A percentile compares a stretch with the other conserved stretches of the same genome.
phyloP scores from a whole-genome alignment of 2,329 filamentous ascomycete species.

The Penicillium sp. region DNA sequence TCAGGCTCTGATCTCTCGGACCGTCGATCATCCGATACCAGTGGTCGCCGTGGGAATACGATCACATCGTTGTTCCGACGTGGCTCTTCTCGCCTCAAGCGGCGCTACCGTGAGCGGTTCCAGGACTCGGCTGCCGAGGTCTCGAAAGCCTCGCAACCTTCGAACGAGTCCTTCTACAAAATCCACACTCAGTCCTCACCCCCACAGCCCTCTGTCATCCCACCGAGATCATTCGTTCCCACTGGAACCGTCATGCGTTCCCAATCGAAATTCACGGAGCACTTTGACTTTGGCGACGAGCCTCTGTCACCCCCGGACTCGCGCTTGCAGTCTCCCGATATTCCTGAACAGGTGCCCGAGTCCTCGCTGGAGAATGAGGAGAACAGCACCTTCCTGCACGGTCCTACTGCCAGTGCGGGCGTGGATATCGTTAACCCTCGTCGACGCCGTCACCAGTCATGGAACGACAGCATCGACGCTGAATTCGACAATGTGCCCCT shows the following conservation, averaged over 20 bases:
- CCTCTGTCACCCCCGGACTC: slow-evolving; percentile 84
- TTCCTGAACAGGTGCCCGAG: slow-evolving; percentile 37
- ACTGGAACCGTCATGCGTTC: slow-evolving; percentile 70
- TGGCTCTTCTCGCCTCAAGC: slow-evolving; percentile 55
- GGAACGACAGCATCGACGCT: slow-evolving; percentile 51
- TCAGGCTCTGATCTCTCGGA: slow-evolving; percentile 54
- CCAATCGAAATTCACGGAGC: slow-evolving; percentile 87
- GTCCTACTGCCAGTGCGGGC: slow-evolving; percentile 25
- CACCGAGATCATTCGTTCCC: slow-evolving; percentile 45
- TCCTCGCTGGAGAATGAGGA: slow-evolving; percentile 22
- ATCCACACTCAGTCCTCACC: slow-evolving; percentile 52
- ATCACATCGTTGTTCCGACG: slow-evolving; percentile 77
- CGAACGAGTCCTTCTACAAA: slow-evolving; percentile 76
- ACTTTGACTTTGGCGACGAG: slow-evolving; percentile 69
- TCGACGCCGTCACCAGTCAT: slow-evolving; percentile 36
- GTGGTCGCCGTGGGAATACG: slow-evolving; percentile 45
- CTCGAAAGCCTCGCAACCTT: slow-evolving; percentile 86
- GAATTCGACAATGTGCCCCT: slow-evolving; percentile 48
- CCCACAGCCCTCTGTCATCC: slow-evolving; percentile 31
- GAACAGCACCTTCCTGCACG: slow-evolving; percentile 19
- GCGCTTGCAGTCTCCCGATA: slow-evolving; percentile 73
- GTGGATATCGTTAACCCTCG: slow-evolving; percentile 31
- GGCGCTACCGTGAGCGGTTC: slow-evolving; percentile 51
- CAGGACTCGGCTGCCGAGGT: slow-evolving; percentile 70
- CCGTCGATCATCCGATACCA: slow-evolving; percentile 57